Evolutionary conservation across 495 filamentous ascomycete species (phyloP).

Genomic region (Massariosphaeria phaeospora): DNA sequence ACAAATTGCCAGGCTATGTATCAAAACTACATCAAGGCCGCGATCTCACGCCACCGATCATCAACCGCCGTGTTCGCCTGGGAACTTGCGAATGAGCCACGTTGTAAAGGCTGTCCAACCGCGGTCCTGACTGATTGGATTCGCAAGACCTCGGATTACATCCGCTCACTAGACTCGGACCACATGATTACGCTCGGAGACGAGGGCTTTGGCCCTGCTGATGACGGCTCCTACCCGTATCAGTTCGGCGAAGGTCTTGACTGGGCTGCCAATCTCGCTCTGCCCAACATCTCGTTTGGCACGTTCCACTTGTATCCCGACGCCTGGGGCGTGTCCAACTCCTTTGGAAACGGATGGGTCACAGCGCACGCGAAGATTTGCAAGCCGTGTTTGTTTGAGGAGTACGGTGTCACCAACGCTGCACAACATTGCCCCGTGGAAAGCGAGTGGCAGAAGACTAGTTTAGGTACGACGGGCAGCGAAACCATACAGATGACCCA

Average conservation of each 20-base stretch:
- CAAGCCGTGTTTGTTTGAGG: slow-evolving; percentile 32
- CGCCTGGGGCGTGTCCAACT: slow-evolving; percentile 20
- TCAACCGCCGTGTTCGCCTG: slow-evolving; percentile 62
- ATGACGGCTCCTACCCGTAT: slow-evolving; percentile 29
- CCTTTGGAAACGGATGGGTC: slow-evolving; percentile 22
- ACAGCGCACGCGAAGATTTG: slow-evolving; percentile 23
- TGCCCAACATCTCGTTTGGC: slow-evolving; percentile 26
- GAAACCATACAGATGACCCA: no score
- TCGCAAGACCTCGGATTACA: slow-evolving; percentile 53
- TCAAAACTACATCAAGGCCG: slow-evolving; percentile 56
- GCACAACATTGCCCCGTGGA: slow-evolving; percentile 18
- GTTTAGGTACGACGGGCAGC: slow-evolving; percentile 9
- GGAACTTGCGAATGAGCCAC: slow-evolving; percentile 68
- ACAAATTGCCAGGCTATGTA: slow-evolving; percentile 54
- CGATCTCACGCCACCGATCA: slow-evolving; percentile 55
- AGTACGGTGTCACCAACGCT: slow-evolving; percentile 25
- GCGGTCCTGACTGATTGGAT: slow-evolving; percentile 60
- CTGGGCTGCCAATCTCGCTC: slow-evolving; percentile 24
- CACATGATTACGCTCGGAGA: slow-evolving; percentile 69
- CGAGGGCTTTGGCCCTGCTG: slow-evolving; percentile 45
- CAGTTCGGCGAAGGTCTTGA: slow-evolving; percentile 23
- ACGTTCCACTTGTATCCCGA: slow-evolving; percentile 33
- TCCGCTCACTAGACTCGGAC: slow-evolving; percentile 57
- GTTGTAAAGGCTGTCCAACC: slow-evolving; percentile 58
- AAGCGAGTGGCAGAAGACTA: slow-evolving; percentile 31